These are phyloP conservation scores for Kazachstania sp. DNA, from an alignment of 1,139 yeast species.

Conservation along the genomic window DNA sequence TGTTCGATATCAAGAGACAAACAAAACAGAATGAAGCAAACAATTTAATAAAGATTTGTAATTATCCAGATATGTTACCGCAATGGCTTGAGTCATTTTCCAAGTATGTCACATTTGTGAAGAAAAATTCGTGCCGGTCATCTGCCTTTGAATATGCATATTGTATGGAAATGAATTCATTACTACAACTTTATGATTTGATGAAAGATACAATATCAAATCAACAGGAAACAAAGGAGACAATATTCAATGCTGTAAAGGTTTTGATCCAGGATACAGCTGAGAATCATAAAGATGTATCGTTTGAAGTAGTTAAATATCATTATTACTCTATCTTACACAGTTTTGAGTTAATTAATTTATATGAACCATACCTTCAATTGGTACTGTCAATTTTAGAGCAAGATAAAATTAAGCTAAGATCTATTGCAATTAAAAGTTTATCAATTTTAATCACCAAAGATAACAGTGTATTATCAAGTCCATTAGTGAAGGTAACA, in stretches of 20 bases:
- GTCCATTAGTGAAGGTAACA: slow-evolving; percentile 44
- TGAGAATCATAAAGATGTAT: background rate
- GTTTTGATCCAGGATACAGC: background rate
- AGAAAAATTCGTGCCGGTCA: background rate
- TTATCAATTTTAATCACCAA: slow-evolving; percentile 43
- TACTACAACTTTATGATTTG: slow-evolving; percentile 13
- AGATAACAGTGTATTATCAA: slow-evolving; percentile 43
- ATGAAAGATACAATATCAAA: slow-evolving; percentile 12
- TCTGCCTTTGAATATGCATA: slow-evolving; percentile 13
- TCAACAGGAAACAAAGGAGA: background rate
- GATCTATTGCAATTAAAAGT: slow-evolving; percentile 57
- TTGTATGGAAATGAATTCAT: slow-evolving; percentile 11
- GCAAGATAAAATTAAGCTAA: slow-evolving; percentile 45
- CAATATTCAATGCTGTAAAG: background rate
- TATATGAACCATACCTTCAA: slow-evolving; percentile 47
- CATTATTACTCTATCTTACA: slow-evolving; percentile 21
- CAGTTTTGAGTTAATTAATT: slow-evolving; percentile 33
- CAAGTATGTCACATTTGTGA: slow-evolving; percentile 10
- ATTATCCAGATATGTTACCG: slow-evolving; percentile 20
- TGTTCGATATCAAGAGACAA: slow-evolving; percentile 31
- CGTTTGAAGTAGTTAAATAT: slow-evolving; percentile 6
- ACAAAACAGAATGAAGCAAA: slow-evolving; percentile 13
- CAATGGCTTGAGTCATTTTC: slow-evolving; percentile 12
- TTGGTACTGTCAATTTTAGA: slow-evolving; percentile 36
- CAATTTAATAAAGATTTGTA: slow-evolving; percentile 20